Evolutionary conservation across 768 basidiomycete genomes (phyloP).

Genomic region (Trametes elegans): DNA sequence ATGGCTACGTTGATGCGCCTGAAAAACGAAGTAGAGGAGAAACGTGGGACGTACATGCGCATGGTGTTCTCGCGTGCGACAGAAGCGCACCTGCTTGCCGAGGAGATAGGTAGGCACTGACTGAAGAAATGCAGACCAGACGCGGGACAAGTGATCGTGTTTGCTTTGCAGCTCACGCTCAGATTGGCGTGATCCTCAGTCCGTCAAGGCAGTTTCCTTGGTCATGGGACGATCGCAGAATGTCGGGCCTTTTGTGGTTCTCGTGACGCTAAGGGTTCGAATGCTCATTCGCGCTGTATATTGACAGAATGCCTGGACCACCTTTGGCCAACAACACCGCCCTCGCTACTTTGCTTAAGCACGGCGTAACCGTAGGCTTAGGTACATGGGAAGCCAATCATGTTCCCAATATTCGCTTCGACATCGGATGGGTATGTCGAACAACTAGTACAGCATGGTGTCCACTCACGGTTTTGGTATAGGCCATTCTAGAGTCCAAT

Average conservation of each 20-base stretch:
- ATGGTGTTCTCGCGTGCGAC: conserved; percentile 64
- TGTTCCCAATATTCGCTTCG: conserved; percentile 36
- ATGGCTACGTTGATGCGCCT: conserved; percentile 75
- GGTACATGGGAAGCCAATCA: conserved; percentile 40
- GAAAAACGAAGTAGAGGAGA: conserved; percentile 58
- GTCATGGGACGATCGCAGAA: conserved; percentile 60
- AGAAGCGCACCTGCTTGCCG: conserved; percentile 69
- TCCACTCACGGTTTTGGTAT: background rate
- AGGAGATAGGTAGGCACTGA: conserved; percentile 52
- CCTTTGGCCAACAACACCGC: conserved; percentile 60
- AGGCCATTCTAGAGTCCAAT: conserved; percentile 41
- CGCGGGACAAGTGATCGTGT: too few species aligned
- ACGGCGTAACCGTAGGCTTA: conserved; percentile 63
- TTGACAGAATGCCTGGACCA: conserved; percentile 58
- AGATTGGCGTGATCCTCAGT: conserved; percentile 47
- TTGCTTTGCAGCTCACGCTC: conserved; percentile 4
- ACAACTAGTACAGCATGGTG: too few species aligned
- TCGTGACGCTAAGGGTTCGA: background rate
- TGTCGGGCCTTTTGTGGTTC: conserved; percentile 38
- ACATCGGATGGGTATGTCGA: conserved; percentile 37
- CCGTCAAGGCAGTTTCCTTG: conserved; percentile 60
- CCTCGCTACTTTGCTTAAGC: conserved; percentile 49
- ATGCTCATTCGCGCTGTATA: background rate
- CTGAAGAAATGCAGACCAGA: conserved; percentile 15
- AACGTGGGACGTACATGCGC: conserved; percentile 42